Conservation (phyloP, 2,329 filamentous ascomycete genomes). For the Botryosphaeria agaves region DNA sequence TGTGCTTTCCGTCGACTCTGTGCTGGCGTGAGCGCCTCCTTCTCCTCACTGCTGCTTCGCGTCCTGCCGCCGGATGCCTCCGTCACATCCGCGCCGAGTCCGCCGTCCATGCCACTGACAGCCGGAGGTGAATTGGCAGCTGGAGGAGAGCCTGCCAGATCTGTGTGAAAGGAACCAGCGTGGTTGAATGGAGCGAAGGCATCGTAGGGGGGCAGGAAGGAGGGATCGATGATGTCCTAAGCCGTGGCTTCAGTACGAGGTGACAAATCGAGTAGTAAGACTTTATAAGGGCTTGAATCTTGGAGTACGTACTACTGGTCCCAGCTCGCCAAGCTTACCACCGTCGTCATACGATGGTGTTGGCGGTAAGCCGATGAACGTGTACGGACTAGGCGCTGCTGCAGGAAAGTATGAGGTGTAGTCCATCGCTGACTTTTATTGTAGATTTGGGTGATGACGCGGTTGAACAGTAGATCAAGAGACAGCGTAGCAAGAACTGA, state of each 20-base stretch:
- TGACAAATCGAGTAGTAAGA: slow-evolving; percentile 1
- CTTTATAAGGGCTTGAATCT: slow-evolving; percentile 2
- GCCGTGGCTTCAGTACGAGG: neutral
- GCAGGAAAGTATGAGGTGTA: slow-evolving; percentile 33
- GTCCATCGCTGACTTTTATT: no score
- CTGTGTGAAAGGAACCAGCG: slow-evolving; percentile 1
- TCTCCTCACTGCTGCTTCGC: slow-evolving; percentile 28
- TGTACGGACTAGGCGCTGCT: slow-evolving; percentile 27
- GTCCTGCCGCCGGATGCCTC: slow-evolving; percentile 8
- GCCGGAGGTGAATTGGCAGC: neutral
- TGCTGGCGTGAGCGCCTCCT: slow-evolving; percentile 26
- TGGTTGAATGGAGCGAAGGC: slow-evolving; percentile 7
- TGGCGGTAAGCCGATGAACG: slow-evolving; percentile 29
- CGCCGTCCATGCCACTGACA: no score
- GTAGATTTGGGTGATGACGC: no score
- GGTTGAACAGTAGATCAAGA: no score
- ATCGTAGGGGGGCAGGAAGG: slow-evolving; percentile 7
- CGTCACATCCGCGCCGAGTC: no score
- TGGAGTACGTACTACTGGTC: no score
- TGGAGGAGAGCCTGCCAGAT: neutral
- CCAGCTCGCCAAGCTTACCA: slow-evolving; percentile 18
- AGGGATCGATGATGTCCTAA: slow-evolving; percentile 11
- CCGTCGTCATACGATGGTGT: slow-evolving; percentile 18
- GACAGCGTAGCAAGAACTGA: no score
- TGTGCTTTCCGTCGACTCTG: slow-evolving; percentile 48